Conservation (phyloP, 257 asterid genomes). For the Agastache rugosa region DNA sequence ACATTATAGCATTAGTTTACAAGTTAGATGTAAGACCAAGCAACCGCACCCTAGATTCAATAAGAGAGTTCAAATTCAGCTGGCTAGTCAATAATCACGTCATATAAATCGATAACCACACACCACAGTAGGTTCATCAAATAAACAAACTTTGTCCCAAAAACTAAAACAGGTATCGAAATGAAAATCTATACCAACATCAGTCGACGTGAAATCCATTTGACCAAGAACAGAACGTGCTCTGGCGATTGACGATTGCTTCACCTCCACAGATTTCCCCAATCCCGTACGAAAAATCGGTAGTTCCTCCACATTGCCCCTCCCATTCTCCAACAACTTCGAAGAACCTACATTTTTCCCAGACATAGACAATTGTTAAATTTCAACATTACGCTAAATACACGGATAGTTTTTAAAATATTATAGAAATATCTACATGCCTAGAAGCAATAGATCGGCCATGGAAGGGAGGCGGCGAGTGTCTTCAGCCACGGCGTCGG, state of each 20-base stretch:
- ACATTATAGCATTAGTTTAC: slow-evolving; percentile 12
- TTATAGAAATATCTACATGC: slow-evolving; percentile 37
- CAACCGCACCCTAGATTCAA: neutral
- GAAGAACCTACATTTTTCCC: slow-evolving; percentile 53
- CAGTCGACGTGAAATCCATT: slow-evolving; percentile 36
- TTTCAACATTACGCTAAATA: neutral
- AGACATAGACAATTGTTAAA: neutral
- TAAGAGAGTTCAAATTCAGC: slow-evolving; percentile 9
- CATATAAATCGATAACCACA: neutral
- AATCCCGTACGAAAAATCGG: slow-evolving; percentile 70
- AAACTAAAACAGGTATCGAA: neutral
- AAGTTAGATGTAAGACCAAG: slow-evolving; percentile 10
- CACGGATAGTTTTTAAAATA: neutral
- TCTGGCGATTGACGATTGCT: slow-evolving; percentile 67
- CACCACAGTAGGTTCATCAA: neutral
- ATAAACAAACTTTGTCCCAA: slow-evolving; percentile 2
- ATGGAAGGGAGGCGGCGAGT: slow-evolving; percentile 77
- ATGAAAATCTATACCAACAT: slow-evolving; percentile 37
- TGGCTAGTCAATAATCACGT: slow-evolving; percentile 17
- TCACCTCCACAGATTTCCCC: slow-evolving; percentile 64
- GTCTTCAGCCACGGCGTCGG: slow-evolving; percentile 40
- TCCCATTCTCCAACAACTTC: slow-evolving; percentile 53
- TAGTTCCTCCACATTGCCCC: slow-evolving; percentile 38
- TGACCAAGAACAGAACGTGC: slow-evolving; percentile 73
- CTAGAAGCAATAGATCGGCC: slow-evolving; percentile 85